Percentiles rank a stretch among this genome's conserved stretches.
Evolutionary conservation across 2,329 filamentous ascomycete genomes (phyloP).

Genomic region (Lachnellula hyalina): DNA sequence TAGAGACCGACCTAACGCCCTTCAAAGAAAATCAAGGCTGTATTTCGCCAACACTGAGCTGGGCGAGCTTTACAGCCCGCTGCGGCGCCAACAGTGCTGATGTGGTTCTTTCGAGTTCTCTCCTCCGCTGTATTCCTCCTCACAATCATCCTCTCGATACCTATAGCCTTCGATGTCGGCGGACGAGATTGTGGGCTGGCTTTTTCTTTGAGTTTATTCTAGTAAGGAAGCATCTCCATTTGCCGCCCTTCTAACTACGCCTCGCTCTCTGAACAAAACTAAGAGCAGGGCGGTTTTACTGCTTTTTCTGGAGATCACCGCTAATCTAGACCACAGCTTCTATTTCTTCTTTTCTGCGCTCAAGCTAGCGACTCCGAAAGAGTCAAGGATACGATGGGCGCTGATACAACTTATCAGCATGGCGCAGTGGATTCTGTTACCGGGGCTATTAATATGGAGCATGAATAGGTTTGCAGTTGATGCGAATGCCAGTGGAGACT

Average conservation of each 20-base stretch:
- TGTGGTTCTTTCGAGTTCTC: constrained; percentile 78
- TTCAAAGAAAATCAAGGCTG: not conserved
- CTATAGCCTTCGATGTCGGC: constrained; percentile 95
- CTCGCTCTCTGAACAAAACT: not conserved
- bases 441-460: constrained; percentile 86
- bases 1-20: not conserved
- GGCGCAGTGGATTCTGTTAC: constrained; percentile 83
- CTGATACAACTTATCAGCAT: constrained; percentile 65
- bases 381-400: constrained; percentile 68
- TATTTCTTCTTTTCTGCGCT: constrained; percentile 84
- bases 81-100: constrained; percentile 49
- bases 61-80: constrained; percentile 41
- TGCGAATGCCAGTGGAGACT: constrained; percentile 62
- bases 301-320: not conserved
- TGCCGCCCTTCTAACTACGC: not conserved
- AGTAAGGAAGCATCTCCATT: constrained; percentile 23
- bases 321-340: constrained; percentile 44
- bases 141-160: constrained; percentile 91
- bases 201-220: constrained; percentile 83
- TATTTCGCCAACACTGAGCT: constrained; percentile 19
- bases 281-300: not conserved
- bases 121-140: constrained; percentile 82
- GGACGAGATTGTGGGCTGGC: constrained; percentile 90
- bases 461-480: constrained; percentile 94
- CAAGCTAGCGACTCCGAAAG: constrained; percentile 73